Conservation (phyloP, 371 early-diverging fungal species). For the Rhizopus delemar region DNA sequence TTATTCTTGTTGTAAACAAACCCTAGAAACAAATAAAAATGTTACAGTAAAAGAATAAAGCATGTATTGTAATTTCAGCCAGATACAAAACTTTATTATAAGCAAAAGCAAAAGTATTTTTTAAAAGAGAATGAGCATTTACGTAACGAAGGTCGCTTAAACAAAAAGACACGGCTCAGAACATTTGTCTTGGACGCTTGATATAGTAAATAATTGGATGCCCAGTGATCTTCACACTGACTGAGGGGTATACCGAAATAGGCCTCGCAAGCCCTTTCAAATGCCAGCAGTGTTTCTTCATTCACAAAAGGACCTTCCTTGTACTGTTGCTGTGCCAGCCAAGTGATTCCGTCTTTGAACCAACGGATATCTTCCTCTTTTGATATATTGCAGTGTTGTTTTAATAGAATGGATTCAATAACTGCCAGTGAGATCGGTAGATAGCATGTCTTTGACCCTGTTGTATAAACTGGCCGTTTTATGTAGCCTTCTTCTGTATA, state of each 20-base stretch:
- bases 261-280: constrained; percentile 27
- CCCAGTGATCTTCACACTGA: constrained; percentile 27
- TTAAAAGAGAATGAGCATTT: background rate
- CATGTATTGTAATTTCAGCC: background rate
- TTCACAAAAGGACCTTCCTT: constrained; percentile 4
- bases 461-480: constrained; percentile 11
- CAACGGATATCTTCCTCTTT: constrained; percentile 20
- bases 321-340: constrained; percentile 27
- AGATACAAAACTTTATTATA: background rate
- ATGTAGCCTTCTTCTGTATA: constrained; percentile 19
- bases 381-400: constrained; percentile 23
- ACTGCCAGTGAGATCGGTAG: constrained; percentile 17
- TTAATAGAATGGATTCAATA: constrained; percentile 20
- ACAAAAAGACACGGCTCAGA: background rate
- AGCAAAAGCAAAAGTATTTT: constrained; percentile 7
- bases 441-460: constrained; percentile 6
- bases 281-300: constrained; percentile 8
- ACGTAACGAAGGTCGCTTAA: background rate
- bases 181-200: constrained; percentile 20
- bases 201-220: constrained; percentile 16
- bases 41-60: background rate
- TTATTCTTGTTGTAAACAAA: background rate
- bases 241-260: constrained; percentile 27
- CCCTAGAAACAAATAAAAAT: background rate
- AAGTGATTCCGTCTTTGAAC: constrained; percentile 27